Conservation (phyloP, 441 rosid genomes). For the Iberis amara region DNA sequence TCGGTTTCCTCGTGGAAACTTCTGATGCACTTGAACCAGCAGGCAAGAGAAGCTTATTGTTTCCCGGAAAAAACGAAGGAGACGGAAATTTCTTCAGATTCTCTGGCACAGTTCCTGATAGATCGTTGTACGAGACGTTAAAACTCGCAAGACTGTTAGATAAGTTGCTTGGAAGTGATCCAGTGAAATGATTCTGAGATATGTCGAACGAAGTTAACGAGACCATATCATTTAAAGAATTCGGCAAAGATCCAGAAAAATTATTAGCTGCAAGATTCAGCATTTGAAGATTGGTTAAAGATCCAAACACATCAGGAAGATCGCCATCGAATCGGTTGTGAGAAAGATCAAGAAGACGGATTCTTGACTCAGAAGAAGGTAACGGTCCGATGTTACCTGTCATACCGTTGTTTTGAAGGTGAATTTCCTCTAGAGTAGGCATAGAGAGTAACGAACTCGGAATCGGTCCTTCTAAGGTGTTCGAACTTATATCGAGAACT, state of each 20-base stretch:
- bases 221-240: conserved; percentile 61
- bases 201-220: conserved; percentile 63
- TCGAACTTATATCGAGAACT: conserved; percentile 82
- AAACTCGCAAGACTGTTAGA: conserved; percentile 52
- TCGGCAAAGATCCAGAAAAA: conserved; percentile 79
- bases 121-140: conserved; percentile 79
- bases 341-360: conserved; percentile 76
- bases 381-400: conserved; percentile 49
- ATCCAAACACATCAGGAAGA: conserved; percentile 63
- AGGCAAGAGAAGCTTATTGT: conserved; percentile 54
- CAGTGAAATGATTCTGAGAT: conserved; percentile 73
- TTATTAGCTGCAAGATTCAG: conserved; percentile 78
- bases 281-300: conserved; percentile 58
- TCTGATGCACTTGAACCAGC: conserved; percentile 41
- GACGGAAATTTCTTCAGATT: conserved; percentile 66
- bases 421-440: conserved; percentile 68
- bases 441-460: conserved; percentile 53
- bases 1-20: conserved; percentile 47
- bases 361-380: conserved; percentile 42
- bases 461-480: conserved; percentile 64
- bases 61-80: conserved; percentile 84
- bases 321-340: conserved; percentile 60
- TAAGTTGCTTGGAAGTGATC: conserved; percentile 72
- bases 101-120: conserved; percentile 86
- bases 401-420: conserved; percentile 62